Conservation (phyloP, 164 flowering plant genomes). For the Berberis thunbergii region DNA sequence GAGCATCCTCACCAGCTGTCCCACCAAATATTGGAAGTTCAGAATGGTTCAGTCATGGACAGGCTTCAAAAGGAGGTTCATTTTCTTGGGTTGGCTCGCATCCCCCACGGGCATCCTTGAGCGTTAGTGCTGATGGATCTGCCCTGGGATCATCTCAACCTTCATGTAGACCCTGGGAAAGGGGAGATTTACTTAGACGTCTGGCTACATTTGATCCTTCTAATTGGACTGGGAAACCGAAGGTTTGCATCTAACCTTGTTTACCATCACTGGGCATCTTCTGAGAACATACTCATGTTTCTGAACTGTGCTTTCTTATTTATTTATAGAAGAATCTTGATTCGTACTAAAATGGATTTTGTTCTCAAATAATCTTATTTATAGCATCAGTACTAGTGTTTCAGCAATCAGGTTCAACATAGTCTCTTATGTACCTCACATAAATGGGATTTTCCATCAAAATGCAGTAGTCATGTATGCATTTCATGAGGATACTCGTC, state of each 20-base stretch:
- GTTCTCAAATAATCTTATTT: too few relatives aligned
- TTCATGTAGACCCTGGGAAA: constrained; percentile 98
- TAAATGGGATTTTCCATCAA: too few relatives aligned
- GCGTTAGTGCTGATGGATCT: constrained; percentile 79
- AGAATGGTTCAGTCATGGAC: constrained; percentile 65
- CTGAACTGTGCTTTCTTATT: too few relatives aligned
- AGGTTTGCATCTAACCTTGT: constrained; percentile 41
- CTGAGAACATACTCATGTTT: too few relatives aligned
- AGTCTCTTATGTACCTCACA: too few relatives aligned
- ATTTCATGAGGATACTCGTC: too few relatives aligned
- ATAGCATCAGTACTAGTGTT: too few relatives aligned
- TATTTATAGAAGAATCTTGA: too few relatives aligned
- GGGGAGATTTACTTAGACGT: constrained; percentile 89
- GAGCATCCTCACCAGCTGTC: constrained; percentile 91
- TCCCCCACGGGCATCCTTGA: constrained; percentile 49
- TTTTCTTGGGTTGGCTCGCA: constrained; percentile 64
- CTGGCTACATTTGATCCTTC: constrained; percentile 83
- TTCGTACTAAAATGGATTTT: too few relatives aligned
- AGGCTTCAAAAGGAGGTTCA: constrained; percentile 72
- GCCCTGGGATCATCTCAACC: constrained; percentile 65
- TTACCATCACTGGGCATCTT: not conserved
- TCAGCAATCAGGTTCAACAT: too few relatives aligned
- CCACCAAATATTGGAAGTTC: constrained; percentile 61
- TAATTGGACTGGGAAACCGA: constrained; percentile 87
- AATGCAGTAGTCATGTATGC: too few relatives aligned